Conservation (phyloP, 2,329 filamentous ascomycete genomes). For the Pyricularia sp. region DNA sequence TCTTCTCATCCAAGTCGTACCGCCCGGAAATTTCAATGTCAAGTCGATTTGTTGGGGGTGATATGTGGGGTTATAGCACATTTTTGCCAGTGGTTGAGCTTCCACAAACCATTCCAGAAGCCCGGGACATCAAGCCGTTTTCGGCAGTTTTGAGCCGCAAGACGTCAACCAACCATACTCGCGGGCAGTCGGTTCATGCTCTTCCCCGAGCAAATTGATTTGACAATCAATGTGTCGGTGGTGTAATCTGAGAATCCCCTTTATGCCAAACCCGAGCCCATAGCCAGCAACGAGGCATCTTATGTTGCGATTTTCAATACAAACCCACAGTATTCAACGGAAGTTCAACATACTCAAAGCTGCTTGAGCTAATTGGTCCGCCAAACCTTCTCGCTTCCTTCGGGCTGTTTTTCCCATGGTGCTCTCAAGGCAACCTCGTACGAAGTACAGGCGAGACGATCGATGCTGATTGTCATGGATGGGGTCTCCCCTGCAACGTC, state of each 20-base stretch:
- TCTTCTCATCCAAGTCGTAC: background rate
- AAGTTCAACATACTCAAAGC: background rate
- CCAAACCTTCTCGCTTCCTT: background rate
- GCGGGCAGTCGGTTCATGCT: background rate
- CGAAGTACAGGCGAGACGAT: background rate
- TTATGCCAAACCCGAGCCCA: background rate
- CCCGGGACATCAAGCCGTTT: background rate
- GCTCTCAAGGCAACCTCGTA: background rate
- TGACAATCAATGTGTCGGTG: no score
- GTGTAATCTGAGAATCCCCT: no score
- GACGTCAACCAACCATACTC: background rate
- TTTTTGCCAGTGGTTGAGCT: background rate
- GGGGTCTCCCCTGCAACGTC: background rate
- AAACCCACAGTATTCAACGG: background rate
- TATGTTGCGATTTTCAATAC: background rate
- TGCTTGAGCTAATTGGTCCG: background rate
- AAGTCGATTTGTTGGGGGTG: background rate
- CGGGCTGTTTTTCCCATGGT: background rate
- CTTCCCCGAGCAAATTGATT: background rate
- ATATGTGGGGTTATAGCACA: background rate
- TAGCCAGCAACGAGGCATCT: background rate
- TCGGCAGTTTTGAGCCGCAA: background rate
- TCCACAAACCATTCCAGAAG: background rate
- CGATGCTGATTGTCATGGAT: background rate
- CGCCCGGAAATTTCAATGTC: background rate